Evolutionary conservation across 2,329 filamentous ascomycete species (phyloP), one percentile per base, ranked within the genome.

Genomic region (Fusarium foetens): DNA sequence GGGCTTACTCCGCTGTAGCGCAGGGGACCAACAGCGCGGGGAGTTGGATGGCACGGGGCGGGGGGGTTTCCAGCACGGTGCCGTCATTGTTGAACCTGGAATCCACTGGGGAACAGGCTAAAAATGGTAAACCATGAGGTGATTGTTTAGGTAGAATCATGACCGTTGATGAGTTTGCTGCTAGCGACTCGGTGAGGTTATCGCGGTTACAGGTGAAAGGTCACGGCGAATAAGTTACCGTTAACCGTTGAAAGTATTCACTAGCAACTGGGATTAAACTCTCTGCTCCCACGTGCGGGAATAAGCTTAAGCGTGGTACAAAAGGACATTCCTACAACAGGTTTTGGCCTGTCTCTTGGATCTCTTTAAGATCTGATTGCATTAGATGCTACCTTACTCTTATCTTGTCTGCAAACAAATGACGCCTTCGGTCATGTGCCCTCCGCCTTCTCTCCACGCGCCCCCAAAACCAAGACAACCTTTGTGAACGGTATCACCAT

Each of bases 351-450:
- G 25, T 31, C 36, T 53, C 36, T 53, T 57, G 39, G 35, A 64
- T 72, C 65, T 58, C 35, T 35, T 29, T 39, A 49, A 58, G 62
- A 60, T 66, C 65, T 63, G 53, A 63, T 74, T 69, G 64, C 68
- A 60, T 33, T 33, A 49, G 16, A 49, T 72, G 61, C 57, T 65
- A 43, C 64, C 38, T 23, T 49, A 7, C n/a, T 49, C 29, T 59
- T 57, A 73, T 72, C 54, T 45, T 52, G 53, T 45, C 59, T 54
- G 27, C 58, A 29, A 72, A 48, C 41, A 67, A 49, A 66, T 76
- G 67, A 70, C 72, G 62, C 72, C 46, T 66, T 49, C 19, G 54
- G 66, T 76, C 74, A 76, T 76, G 74, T 76, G 74, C 63, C 42
- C 41, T 43, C 42, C 11, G 55, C 65, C 53, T 70, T 48, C 64